Base-by-base conservation (phyloP, 2,329 filamentous ascomycete species). In the Apiospora rasikravindrae region DNA sequence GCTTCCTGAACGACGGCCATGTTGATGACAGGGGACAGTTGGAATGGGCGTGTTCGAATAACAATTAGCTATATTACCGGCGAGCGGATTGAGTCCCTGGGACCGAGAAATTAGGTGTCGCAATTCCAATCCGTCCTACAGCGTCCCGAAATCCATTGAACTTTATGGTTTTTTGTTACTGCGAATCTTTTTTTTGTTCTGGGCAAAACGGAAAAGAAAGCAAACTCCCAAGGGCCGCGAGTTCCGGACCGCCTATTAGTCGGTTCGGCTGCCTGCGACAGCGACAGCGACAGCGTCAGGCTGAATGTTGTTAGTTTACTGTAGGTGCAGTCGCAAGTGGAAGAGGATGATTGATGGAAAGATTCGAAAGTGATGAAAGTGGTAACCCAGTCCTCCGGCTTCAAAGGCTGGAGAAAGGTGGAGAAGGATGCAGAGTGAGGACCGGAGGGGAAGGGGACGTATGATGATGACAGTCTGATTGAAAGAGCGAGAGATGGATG, bases 1-100 rank as follows among this genome's bases (percentile, higher is more conserved):
- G 81, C 77, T 70, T 82, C 78, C 69, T 84, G 78, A 71, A 84
- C 69, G 72, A 80, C 77, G 53, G 80, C 68, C 68, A 69, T 69
- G 29, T 16, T 57, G 68, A 69, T 53, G 7, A 40, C 14, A 42
- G 40, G 19, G 11, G 57, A 37, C 16, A 64, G 33, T 40, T 33
- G 29, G 14, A 64, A 40, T 64, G 19, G 33, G 57, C 57, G 57
- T 40, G 14, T 64, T 40, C 57, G 6, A 40, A 40, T 40, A 40
- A 64, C 33, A 64, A n/a, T n/a, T 33, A 40, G 57, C 57, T 64
- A 13, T 22, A 64, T 64, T 64, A 40, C 57, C 57, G 33, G 29
- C 22, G 33, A 22, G 33, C 57, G 40, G 57, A 19, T 64, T 40
- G 57, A 40, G 33, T 40, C 57, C 33, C 10, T 40, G 40, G 57